These are phyloP conservation scores for Claviceps quebecensis DNA, from an alignment of 2,329 filamentous ascomycete species.

Conservation along the genomic window DNA sequence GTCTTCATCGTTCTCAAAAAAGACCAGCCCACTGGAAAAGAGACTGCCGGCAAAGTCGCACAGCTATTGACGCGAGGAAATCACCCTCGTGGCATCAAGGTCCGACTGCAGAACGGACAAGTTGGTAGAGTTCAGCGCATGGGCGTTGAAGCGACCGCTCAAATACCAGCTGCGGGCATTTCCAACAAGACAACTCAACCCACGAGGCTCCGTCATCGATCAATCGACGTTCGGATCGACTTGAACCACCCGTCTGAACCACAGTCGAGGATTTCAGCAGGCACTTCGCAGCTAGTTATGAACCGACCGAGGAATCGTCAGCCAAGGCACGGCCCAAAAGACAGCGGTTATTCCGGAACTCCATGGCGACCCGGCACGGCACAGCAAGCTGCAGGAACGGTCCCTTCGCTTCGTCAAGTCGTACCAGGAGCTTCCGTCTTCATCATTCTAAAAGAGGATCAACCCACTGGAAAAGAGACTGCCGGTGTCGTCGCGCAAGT, in stretches of 20 bases:
- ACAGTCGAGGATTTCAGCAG: neutral
- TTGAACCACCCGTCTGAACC: slow-evolving; percentile 17
- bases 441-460: slow-evolving; percentile 64
- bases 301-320: slow-evolving; percentile 21
- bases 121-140: slow-evolving; percentile 62
- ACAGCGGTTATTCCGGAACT: neutral
- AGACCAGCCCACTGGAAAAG: slow-evolving; percentile 60
- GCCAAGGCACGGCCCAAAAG: slow-evolving; percentile 9
- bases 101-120: slow-evolving; percentile 55
- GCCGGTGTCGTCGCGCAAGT: slow-evolving; percentile 51
- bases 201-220: slow-evolving; percentile 17
- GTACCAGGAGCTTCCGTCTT: slow-evolving; percentile 50
- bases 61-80: slow-evolving; percentile 59
- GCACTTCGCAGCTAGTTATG: slow-evolving; percentile 23
- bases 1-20: slow-evolving; percentile 65
- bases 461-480: slow-evolving; percentile 59
- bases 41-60: slow-evolving; percentile 52
- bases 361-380: slow-evolving; percentile 14
- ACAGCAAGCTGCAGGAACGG: slow-evolving; percentile 23
- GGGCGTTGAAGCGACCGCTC: slow-evolving; percentile 13
- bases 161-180: slow-evolving; percentile 1
- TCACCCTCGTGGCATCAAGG: slow-evolving; percentile 68
- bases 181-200: slow-evolving; percentile 2
- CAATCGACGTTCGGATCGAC: slow-evolving; percentile 22
- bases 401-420: slow-evolving; percentile 37